Evolutionary conservation across 257 asterid genomes (phyloP), one percentile per base, ranked within the genome.

Genomic region (Misopates orontium): DNA sequence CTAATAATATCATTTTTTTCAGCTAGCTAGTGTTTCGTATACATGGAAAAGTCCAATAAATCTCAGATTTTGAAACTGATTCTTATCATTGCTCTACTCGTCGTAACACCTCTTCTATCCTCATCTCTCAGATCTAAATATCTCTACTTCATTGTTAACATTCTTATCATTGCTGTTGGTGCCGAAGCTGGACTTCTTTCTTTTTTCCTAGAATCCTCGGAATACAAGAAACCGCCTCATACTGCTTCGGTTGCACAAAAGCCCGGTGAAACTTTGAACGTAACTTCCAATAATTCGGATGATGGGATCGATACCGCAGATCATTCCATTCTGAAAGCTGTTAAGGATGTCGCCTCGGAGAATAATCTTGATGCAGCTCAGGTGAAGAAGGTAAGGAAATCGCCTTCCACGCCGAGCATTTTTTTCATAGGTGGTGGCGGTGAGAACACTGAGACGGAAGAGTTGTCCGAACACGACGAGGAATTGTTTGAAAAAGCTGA

Each of bases 171-270:
- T 13, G 60, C 77, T 5, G 70, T 87, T 20, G 92, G 88, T 16
- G 85, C 80, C 0, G 90, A 87, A 45, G 82, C 90, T 36, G 95
- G 95, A 56, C 80, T 87, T 53, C 74, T 83, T 55, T 79, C 89
- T 49, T 80, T 82, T 65, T 68, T 82, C 25, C 68, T 56, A 17
- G 68, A 75, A 62, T 9, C 76, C 8, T n/a, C 73, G 59, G 73
- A 75, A 24, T 42, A 74, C 31, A 62, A 75, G 71, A 59, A 62
- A 7, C 45, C 50, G 22, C n/a, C n/a, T n/a, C n/a, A n/a, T n/a
- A n/a, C n/a, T n/a, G n/a, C n/a, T n/a, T n/a, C n/a, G n/a, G n/a
- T n/a, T n/a, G n/a, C n/a, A n/a, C n/a, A n/a, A n/a, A n/a, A n/a
- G n/a, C n/a, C n/a, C n/a, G n/a, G n/a, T n/a, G n/a, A n/a, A n/a